Percentiles rank a stretch among this genome's conserved stretches.
Evolutionary conservation across 75 land plant species (phyloP).

Genomic region (Pinus taeda): DNA sequence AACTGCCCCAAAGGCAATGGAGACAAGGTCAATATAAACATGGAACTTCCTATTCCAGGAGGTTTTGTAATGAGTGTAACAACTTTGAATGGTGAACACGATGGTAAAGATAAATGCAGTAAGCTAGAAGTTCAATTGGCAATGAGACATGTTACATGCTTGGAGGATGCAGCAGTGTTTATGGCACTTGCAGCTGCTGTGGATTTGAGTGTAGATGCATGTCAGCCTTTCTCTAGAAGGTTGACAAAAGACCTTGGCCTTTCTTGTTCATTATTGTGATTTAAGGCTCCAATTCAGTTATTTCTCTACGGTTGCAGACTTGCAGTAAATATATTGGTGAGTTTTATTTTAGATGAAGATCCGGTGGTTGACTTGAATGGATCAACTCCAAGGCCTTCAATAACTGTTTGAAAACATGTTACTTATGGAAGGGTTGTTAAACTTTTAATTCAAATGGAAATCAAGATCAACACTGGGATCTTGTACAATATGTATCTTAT

Average conservation of each 20-base stretch:
- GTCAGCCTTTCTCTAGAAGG: constrained; percentile 44
- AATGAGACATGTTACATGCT: constrained; percentile 13
- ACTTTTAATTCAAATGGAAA: too few species aligned
- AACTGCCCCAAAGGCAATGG: constrained; percentile 24
- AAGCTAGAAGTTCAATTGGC: constrained; percentile 13
- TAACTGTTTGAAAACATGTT: too few species aligned
- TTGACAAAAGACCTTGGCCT: constrained; percentile 44
- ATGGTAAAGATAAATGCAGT: constrained; percentile 23
- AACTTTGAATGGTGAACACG: constrained; percentile 39
- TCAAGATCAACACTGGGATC: too few species aligned
- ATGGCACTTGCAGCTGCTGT: constrained; percentile 63
- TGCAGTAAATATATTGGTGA: too few species aligned
- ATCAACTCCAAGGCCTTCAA: too few species aligned
- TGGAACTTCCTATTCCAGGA: constrained; percentile 4
- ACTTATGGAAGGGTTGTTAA: too few species aligned
- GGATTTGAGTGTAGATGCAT: constrained; percentile 63
- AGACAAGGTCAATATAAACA: constrained; percentile 8
- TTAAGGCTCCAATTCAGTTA: too few species aligned
- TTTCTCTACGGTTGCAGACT: too few species aligned
- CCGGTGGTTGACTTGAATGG: too few species aligned
- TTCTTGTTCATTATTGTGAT: constrained; percentile 5
- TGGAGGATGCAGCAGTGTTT: constrained; percentile 48
- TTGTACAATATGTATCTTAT: too few species aligned
- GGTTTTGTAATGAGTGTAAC: constrained; percentile 32
- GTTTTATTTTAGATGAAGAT: too few species aligned